phyloP scores from a whole-genome alignment of 2,329 filamentous ascomycete genomes.

The Fusarium mundagurra region DNA sequence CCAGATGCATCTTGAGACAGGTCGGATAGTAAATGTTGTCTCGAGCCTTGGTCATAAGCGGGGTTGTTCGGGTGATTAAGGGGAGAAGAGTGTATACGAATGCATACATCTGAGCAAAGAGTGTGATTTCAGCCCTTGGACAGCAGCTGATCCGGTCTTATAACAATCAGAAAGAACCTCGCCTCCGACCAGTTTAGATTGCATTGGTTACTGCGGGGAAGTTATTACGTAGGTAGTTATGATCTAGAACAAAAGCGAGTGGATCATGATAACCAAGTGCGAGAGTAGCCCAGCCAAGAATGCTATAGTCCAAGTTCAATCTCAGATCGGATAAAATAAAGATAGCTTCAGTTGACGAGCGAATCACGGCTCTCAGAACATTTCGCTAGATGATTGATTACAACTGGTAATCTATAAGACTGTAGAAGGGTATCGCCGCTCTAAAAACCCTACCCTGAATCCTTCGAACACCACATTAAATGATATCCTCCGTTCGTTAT shows the following conservation, averaged over 20 bases:
- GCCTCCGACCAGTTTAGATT: slow-evolving; percentile 13
- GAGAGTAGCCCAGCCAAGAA: slow-evolving; percentile 10
- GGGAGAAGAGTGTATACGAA: not conserved
- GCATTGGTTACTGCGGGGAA: slow-evolving; percentile 31
- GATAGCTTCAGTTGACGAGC: not conserved
- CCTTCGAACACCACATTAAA: slow-evolving; percentile 19
- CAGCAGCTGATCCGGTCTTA: slow-evolving; percentile 14
- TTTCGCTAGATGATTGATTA: slow-evolving; percentile 29
- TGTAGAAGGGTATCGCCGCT: slow-evolving; percentile 45
- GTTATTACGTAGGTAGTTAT: slow-evolving; percentile 35
- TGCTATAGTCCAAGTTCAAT: not conserved
- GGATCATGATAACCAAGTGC: slow-evolving; percentile 24
- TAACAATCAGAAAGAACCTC: not conserved
- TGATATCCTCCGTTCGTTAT: not conserved
- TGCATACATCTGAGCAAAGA: slow-evolving; percentile 16
- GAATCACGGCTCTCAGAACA: not conserved
- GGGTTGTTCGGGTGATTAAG: not conserved
- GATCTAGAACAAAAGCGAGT: slow-evolving; percentile 19
- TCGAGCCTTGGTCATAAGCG: not conserved
- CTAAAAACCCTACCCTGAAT: slow-evolving; percentile 37
- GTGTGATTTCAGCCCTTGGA: not conserved
- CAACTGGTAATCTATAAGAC: slow-evolving; percentile 24
- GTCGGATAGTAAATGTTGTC: not conserved
- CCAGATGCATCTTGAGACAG: slow-evolving; percentile 52
- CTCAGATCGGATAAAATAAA: not conserved